Conservation (phyloP, 306 rosid genomes). For the Amphicarpaea edgeworthii region DNA sequence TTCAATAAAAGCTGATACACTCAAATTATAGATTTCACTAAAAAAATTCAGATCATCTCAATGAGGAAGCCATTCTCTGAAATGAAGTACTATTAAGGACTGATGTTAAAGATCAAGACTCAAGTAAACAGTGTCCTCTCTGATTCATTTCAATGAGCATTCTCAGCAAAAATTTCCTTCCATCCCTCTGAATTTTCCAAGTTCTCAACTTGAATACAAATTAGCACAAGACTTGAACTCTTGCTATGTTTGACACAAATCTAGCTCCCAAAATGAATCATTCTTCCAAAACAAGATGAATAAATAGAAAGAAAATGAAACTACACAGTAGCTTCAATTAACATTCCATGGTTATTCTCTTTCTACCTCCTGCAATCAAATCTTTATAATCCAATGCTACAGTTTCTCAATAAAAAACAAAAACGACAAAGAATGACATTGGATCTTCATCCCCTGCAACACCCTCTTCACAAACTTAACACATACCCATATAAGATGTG, state of each 20-base stretch:
- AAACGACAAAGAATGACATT: constrained; percentile 30
- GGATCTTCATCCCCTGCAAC: constrained; percentile 37
- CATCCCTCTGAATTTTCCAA: background rate
- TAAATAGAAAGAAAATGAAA: constrained; percentile 7
- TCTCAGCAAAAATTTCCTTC: background rate
- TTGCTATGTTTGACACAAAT: constrained; percentile 29
- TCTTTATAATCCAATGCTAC: constrained; percentile 36
- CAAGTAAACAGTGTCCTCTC: constrained; percentile 24
- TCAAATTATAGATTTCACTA: constrained; percentile 9
- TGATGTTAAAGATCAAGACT: constrained; percentile 4
- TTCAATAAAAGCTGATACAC: background rate
- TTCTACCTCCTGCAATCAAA: constrained; percentile 15
- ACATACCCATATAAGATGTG: constrained; percentile 45
- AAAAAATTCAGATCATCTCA: constrained; percentile 5
- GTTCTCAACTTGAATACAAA: background rate
- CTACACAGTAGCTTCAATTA: background rate
- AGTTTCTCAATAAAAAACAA: constrained; percentile 33
- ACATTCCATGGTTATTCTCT: constrained; percentile 8
- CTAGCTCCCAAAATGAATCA: constrained; percentile 1
- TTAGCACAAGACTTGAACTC: background rate
- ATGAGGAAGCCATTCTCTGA: constrained; percentile 1
- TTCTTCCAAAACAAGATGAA: background rate
- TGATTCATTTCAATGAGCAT: constrained; percentile 19
- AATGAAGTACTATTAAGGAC: background rate
- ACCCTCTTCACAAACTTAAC: constrained; percentile 2